Base-by-base conservation (phyloP, 352 stramenopile species). In the Halophytophthora batemanensis region DNA sequence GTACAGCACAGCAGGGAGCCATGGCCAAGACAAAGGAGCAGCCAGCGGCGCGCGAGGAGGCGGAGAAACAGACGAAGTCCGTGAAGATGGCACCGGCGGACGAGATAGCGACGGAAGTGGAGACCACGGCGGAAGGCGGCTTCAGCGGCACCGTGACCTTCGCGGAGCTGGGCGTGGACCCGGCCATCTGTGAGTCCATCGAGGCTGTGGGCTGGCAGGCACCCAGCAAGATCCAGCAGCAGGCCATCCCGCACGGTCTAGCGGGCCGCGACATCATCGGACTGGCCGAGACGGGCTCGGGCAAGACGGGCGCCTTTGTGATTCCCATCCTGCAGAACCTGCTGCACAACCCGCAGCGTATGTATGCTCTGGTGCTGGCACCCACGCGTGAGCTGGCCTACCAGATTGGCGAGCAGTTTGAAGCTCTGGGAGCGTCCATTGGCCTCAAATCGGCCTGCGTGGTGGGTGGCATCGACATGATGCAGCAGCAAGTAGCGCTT, bases 401-500 rank as follows among this genome's bases (percentile, higher is more conserved):
- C 62, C 94, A 98, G 77, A 98, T 98, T 65, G 80, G 84, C 61
- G 93, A 98, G 58, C 89, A 98, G 61, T 96, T 98, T 44, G 86
- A 97, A 47, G 96, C 78, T 22, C 78, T 97, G 6, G 96, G 82
- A 38, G 79, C 78, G 36, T 86, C 77, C 33, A 98, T 97, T 58
- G 97, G 87, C n/a, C 82, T 93, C 41, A 97, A 89, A 75, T 96
- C 69, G 55, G 82, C 68, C 53, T 98, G 77, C 61, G 83, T 97
- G n/a, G 93, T 96, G 46, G 94, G 97, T 49, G 97, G 97, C 25
- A 96, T 99, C 45, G 95, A 99, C 61, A 98, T 98, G 82, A 96
- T 98, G 64, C 86, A 95, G 54, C 96, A 99, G 73, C 87, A 97
- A 22, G 96, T 99, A 47, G 96, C 96, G 18, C 77, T 99, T 36